These are phyloP conservation scores for Pythium phragmiticola DNA, from an alignment of 352 stramenopile species.

Conservation along the genomic window DNA sequence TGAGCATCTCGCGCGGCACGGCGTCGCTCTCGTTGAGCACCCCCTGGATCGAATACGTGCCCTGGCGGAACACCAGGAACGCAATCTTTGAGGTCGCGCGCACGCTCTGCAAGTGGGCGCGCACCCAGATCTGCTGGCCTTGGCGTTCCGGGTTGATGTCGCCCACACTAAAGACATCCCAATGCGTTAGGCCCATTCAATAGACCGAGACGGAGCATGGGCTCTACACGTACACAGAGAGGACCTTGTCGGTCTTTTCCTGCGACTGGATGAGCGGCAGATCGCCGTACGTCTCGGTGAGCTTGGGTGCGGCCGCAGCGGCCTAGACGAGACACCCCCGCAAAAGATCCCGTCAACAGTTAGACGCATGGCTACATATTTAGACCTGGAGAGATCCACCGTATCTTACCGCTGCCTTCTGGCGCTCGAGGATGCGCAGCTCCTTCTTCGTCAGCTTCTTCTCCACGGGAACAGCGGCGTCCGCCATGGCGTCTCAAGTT, in stretches of 20 bases:
- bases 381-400: constrained; percentile 34
- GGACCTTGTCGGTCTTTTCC: constrained; percentile 77
- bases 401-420: constrained; percentile 62
- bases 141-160: constrained; percentile 78
- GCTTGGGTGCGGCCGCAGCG: constrained; percentile 58
- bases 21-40: constrained; percentile 87
- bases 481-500: constrained; percentile 25
- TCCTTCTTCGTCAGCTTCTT: constrained; percentile 91
- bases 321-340: constrained; percentile 20
- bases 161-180: constrained; percentile 32
- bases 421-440: constrained; percentile 84
- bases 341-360: constrained; percentile 5
- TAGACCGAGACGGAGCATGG: constrained; percentile 27
- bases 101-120: constrained; percentile 94
- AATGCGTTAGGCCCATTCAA: neutral
- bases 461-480: constrained; percentile 48
- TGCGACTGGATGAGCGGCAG: constrained; percentile 89
- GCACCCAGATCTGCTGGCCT: constrained; percentile 93
- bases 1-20: constrained; percentile 95
- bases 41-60: constrained; percentile 95
- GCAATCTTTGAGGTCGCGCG: constrained; percentile 92
- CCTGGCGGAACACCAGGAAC: constrained; percentile 97
- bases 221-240: constrained; percentile 45
- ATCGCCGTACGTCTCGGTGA: constrained; percentile 88
- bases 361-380: constrained; percentile 39